phyloP scores from a whole-genome alignment of 768 basidiomycete species.

The Lactarius sanguifluus region DNA sequence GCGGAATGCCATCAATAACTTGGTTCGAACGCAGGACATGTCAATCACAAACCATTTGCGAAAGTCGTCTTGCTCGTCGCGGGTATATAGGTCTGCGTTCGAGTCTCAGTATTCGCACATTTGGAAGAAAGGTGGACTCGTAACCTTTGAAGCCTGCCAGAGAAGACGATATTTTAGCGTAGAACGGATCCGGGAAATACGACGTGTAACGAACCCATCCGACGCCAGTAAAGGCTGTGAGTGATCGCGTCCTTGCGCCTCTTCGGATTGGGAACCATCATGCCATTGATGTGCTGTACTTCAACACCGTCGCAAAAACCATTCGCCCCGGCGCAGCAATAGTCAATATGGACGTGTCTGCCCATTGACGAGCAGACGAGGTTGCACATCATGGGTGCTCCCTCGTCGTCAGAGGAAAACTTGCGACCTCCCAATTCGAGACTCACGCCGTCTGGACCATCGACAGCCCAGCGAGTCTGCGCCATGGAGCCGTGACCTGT shows the following conservation, averaged over 20 bases:
- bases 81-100: constrained; percentile 53
- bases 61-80: constrained; percentile 55
- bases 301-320: constrained; percentile 45
- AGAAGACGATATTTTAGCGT: not conserved
- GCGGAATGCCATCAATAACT: not conserved
- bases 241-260: constrained; percentile 53
- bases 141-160: constrained; percentile 55
- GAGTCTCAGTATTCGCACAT: not conserved
- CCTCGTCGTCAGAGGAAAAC: constrained; percentile 54
- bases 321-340: constrained; percentile 46
- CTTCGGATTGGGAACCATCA: constrained; percentile 47
- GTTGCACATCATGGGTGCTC: constrained; percentile 65
- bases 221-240: constrained; percentile 56
- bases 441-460: constrained; percentile 48
- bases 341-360: constrained; percentile 56
- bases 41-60: constrained; percentile 47
- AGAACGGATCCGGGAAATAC: not conserved
- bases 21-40: not conserved
- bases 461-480: constrained; percentile 54
- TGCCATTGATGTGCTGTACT: constrained; percentile 46
- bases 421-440: constrained; percentile 56
- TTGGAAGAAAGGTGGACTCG: not conserved
- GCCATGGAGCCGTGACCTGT: constrained; percentile 67
- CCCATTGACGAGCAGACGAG: constrained; percentile 55
- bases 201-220: constrained; percentile 46